Conservation (phyloP, 1,284 basidiomycete genomes). For the Blastosporella zonata region DNA sequence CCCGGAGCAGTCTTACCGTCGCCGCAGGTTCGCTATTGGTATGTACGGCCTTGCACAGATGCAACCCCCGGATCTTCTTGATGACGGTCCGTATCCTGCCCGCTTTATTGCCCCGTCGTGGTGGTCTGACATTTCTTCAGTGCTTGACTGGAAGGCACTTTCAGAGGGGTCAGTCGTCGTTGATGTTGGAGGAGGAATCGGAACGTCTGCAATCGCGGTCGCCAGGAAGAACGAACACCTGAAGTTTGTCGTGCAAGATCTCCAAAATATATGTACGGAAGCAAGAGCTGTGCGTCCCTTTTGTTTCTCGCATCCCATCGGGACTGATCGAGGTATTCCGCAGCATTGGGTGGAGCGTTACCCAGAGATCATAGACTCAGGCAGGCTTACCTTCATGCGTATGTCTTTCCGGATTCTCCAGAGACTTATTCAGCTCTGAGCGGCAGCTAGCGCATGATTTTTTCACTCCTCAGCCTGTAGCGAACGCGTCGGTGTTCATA, state of each 20-base stretch:
- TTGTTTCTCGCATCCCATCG: background rate
- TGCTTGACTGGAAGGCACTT: slow-evolving; percentile 34
- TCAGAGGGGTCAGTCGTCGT: slow-evolving; percentile 32
- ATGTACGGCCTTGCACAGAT: slow-evolving; percentile 14
- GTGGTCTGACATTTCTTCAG: slow-evolving; percentile 21
- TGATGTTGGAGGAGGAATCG: slow-evolving; percentile 43
- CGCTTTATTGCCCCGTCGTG: background rate
- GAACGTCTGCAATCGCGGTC: slow-evolving; percentile 29
- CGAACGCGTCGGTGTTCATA: slow-evolving; percentile 31
- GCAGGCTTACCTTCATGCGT: slow-evolving; percentile 23
- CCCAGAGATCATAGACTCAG: slow-evolving; percentile 26
- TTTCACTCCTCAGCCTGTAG: slow-evolving; percentile 29
- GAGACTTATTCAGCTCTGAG: background rate
- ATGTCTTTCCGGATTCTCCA: slow-evolving; percentile 18
- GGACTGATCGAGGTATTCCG: background rate
- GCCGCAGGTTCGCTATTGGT: slow-evolving; percentile 17
- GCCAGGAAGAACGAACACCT: slow-evolving; percentile 27
- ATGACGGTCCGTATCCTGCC: slow-evolving; percentile 25
- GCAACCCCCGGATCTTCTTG: slow-evolving; percentile 26
- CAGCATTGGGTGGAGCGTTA: slow-evolving; percentile 31
- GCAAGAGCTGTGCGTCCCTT: slow-evolving; percentile 25
- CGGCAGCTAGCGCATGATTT: slow-evolving; percentile 33
- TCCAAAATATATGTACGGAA: slow-evolving; percentile 28
- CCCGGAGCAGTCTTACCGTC: slow-evolving; percentile 19
- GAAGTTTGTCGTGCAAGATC: slow-evolving; percentile 38